A percentile compares a stretch with the other conserved stretches of the same genome.
Conservation (phyloP, 116 monocot genomes). For the Cymodocea nodosa region DNA sequence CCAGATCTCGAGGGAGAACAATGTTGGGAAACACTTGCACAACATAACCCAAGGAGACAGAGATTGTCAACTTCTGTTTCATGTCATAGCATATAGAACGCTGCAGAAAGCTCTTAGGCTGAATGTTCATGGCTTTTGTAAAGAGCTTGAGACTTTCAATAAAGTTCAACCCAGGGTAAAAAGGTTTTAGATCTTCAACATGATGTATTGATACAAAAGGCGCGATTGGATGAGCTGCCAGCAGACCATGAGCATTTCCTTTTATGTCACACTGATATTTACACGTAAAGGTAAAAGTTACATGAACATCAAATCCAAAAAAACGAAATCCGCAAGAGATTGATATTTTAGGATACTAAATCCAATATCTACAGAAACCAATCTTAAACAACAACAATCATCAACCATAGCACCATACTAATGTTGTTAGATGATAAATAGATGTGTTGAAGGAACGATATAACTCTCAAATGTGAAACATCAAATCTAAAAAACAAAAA, state of each 20-base stretch:
- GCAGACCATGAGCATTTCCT: slow-evolving; percentile 64
- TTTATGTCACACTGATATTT: slow-evolving; percentile 73
- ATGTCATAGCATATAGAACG: slow-evolving; percentile 60
- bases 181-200: slow-evolving; percentile 59
- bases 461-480: too few species aligned
- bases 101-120: slow-evolving; percentile 60
- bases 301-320: neutral
- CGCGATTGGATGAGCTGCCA: slow-evolving; percentile 82
- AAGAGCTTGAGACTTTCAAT: slow-evolving; percentile 61
- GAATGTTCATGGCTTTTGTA: slow-evolving; percentile 46
- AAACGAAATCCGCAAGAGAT: neutral
- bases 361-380: too few species aligned
- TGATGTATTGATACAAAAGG: slow-evolving; percentile 86
- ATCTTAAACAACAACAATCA: too few species aligned
- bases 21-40: slow-evolving; percentile 63
- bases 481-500: neutral
- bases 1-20: slow-evolving; percentile 74
- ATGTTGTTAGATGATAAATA: too few species aligned
- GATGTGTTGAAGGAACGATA: too few species aligned
- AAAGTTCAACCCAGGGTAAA: slow-evolving; percentile 65
- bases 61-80: slow-evolving; percentile 36
- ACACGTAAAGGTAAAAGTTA: neutral
- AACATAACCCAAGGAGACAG: slow-evolving; percentile 71
- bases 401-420: too few species aligned
- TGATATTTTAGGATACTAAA: too few species aligned